Evolutionary conservation across 768 basidiomycete genomes (phyloP), one percentile per base, ranked within the genome.

Genomic region (Macrolepiota dolichaula): DNA sequence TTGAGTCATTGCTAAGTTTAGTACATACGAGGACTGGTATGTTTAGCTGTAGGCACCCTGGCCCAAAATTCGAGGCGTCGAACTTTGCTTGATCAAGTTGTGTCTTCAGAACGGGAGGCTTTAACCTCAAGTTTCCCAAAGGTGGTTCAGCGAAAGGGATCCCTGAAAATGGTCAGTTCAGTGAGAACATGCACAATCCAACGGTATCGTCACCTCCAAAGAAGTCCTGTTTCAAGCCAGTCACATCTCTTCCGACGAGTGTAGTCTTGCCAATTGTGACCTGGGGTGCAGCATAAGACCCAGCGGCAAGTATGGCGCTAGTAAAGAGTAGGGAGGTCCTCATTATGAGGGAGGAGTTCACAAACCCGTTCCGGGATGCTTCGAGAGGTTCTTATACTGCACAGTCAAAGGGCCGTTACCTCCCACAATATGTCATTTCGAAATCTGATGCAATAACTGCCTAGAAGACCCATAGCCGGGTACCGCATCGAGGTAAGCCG

Each of bases 81-180:
- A 85, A 74, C 4, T 76, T 65, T 2, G 66, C 25, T 1, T 68
- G 64, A 3, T 71, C 70, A 1, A 76, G 59, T 0, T 67, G 71
- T n/a, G 76, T 76, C 64, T 84, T 77, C 1, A 80, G 72, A 0
- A 84, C 74, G 4, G 82, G 77, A 1, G 76, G 75, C 35, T 74
- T 72, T 56, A 85, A 74, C 32, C 84, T 76, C 24, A 82, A 63
- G 36, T 74, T 61, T 3, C 82, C 82, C 35, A 84, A 56, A 15
- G 85, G 84, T 9, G 83, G 79, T 62, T 85, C 77, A 32, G 81
- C 83, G 58, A 74, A 86, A 0, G 83, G 84, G 46, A 86, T 82
- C 17, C 78, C 82, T 60, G 55, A 59, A 66, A 59, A 68, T 11
- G 37, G 37, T 58, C 36, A 38, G 29, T 44, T 44, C 42, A 44